Conservation (phyloP, 1,139 yeast genomes). For the Kurtzmaniella natalensis region DNA sequence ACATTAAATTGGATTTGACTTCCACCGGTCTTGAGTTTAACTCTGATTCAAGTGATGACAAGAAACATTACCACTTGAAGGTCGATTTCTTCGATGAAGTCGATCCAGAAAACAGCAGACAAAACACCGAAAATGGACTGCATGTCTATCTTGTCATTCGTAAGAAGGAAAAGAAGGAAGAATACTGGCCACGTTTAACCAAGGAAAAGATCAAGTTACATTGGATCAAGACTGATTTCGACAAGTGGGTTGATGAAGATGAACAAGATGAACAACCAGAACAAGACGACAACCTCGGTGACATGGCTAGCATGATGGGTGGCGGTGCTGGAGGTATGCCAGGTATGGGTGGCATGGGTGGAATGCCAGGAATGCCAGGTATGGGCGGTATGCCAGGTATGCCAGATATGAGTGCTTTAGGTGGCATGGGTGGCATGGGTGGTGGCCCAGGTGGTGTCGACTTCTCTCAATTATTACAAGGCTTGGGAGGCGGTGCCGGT, state of each 20-base stretch:
- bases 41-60: conserved; percentile 51
- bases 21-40: conserved; percentile 52
- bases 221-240: conserved; percentile 90
- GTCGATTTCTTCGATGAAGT: conserved; percentile 73
- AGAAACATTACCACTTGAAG: conserved; percentile 48
- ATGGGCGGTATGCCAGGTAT: conserved; percentile 17
- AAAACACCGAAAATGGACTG: conserved; percentile 60
- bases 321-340: conserved; percentile 31
- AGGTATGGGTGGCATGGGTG: conserved; percentile 47
- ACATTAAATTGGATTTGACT: conserved; percentile 61
- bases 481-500: conserved; percentile 22
- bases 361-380: conserved; percentile 13
- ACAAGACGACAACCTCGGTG: conserved; percentile 37
- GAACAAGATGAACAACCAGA: conserved; percentile 69
- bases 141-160: conserved; percentile 66
- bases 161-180: conserved; percentile 63
- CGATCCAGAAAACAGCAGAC: conserved; percentile 61
- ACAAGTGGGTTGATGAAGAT: conserved; percentile 95
- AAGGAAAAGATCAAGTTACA: conserved; percentile 68
- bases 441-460: conserved; percentile 29
- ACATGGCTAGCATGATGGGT: conserved; percentile 25
- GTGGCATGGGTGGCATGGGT: conserved; percentile 17
- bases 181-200: conserved; percentile 90
- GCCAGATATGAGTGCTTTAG: conserved; percentile 18
- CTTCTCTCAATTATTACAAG: conserved; percentile 19